Evolutionary conservation across 2,329 filamentous ascomycete species (phyloP).

Genomic region (Sclerotinia spermophila): DNA sequence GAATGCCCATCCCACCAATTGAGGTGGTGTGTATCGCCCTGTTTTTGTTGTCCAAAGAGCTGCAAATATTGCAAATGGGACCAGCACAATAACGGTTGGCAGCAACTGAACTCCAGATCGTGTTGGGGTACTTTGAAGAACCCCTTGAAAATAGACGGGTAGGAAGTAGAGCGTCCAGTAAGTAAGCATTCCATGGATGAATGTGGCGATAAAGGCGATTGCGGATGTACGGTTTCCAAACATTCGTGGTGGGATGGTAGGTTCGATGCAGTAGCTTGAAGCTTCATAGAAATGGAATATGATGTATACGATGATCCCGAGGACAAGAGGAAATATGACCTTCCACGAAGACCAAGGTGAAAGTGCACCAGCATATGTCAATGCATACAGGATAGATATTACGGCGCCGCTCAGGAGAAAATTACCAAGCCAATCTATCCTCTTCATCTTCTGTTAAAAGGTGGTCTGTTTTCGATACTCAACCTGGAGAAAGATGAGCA

Average conservation of each 20-base stretch:
- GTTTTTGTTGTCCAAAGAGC: neutral
- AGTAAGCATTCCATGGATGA: neutral
- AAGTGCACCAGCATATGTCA: neutral
- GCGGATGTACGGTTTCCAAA: neutral
- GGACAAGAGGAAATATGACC: neutral
- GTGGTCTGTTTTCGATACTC: conserved; percentile 12
- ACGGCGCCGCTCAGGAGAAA: conserved; percentile 53
- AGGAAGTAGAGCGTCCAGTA: neutral
- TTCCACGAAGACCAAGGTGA: neutral
- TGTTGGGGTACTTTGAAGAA: neutral
- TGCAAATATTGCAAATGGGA: neutral
- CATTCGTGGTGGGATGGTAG: neutral
- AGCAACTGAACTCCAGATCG: neutral
- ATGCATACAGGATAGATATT: conserved; percentile 54
- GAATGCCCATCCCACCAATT: neutral
- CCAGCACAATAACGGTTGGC: neutral
- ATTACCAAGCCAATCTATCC: conserved; percentile 61
- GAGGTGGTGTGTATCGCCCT: neutral
- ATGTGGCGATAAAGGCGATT: neutral
- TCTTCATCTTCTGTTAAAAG: conserved; percentile 38
- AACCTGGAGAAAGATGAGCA: conserved; percentile 22
- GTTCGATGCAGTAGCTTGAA: neutral
- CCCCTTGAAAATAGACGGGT: neutral
- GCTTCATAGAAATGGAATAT: neutral
- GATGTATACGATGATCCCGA: neutral